phyloP scores from a whole-genome alignment of 495 filamentous ascomycete species.

The Penicillium samsonianum region DNA sequence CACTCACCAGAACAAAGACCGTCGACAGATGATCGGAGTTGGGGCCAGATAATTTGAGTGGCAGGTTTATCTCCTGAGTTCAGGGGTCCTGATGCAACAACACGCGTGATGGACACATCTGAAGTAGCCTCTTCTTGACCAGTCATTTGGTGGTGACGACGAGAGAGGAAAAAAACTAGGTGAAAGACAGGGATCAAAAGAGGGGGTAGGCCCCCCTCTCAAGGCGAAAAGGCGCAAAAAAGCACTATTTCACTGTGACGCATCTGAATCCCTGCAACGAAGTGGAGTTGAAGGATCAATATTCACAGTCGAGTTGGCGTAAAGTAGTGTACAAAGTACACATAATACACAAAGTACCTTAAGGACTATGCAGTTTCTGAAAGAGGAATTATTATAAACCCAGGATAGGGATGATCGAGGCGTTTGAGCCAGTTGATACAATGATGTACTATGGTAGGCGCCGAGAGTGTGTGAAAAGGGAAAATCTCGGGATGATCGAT shows the following conservation, averaged over 20 bases:
- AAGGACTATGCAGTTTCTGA: not conserved
- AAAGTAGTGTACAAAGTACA: not conserved
- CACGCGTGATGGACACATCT: conserved; percentile 4
- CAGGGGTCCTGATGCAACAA: conserved; percentile 12
- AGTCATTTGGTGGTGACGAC: not conserved
- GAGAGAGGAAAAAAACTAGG: conserved; percentile 7
- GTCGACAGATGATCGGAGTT: not conserved
- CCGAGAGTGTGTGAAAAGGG: conserved; percentile 10
- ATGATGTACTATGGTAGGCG: not conserved
- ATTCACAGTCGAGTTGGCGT: not conserved
- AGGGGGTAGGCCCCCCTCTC: conserved; percentile 21
- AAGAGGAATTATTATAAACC: not conserved
- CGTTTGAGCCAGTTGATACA: not conserved
- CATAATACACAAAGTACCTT: conserved; percentile 1
- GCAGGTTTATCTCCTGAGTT: conserved; percentile 5
- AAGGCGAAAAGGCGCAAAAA: conserved; percentile 15
- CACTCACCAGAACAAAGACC: conserved; percentile 11
- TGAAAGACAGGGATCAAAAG: conserved; percentile 29
- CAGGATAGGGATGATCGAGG: conserved; percentile 4
- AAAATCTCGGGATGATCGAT: conserved; percentile 16
- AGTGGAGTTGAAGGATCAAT: conserved; percentile 21
- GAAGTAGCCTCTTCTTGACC: conserved; percentile 9
- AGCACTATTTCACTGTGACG: conserved; percentile 24
- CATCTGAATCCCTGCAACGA: conserved; percentile 28
- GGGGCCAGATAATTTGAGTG: conserved; percentile 5